phyloP scores from a whole-genome alignment of 1,284 basidiomycete genomes.

The Neonothopanus nambi region DNA sequence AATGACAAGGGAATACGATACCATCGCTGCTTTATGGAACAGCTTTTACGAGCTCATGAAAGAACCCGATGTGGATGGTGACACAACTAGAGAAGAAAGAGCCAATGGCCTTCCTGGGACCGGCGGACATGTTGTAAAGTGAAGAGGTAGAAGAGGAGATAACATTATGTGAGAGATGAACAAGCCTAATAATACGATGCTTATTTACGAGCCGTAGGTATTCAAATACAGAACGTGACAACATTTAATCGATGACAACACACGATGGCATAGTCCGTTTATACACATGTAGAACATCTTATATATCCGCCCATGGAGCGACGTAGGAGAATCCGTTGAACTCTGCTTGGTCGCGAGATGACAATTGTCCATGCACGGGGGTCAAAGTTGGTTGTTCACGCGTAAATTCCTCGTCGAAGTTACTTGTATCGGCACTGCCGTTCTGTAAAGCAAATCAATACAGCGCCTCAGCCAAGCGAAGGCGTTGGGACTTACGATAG shows the following conservation, averaged over 20 bases:
- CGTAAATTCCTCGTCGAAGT: constrained; percentile 98
- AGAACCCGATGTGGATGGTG: constrained; percentile 37
- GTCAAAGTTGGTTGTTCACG: constrained; percentile 96
- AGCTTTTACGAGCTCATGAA: constrained; percentile 81
- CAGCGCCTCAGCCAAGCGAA: not conserved
- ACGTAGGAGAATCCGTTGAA: constrained; percentile 96
- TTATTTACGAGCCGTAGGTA: constrained; percentile 42
- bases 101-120: constrained; percentile 58
- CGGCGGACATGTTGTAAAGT: constrained; percentile 60
- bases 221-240: constrained; percentile 48
- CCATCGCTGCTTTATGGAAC: constrained; percentile 86
- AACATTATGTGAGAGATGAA: constrained; percentile 17
- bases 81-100: constrained; percentile 32
- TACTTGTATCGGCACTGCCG: constrained; percentile 79
- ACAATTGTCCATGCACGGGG: constrained; percentile 94
- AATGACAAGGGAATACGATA: constrained; percentile 92
- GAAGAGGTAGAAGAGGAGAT: constrained; percentile 11
- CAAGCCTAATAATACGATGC: constrained; percentile 28
- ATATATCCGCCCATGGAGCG: constrained; percentile 73
- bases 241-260: constrained; percentile 36
- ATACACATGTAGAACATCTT: constrained; percentile 23
- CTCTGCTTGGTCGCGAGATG: constrained; percentile 90
- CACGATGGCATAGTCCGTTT: constrained; percentile 12
- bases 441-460: constrained; percentile 45
- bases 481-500: constrained; percentile 68